Percentiles rank a stretch among this genome's conserved stretches.
Evolutionary conservation across 2,329 filamentous ascomycete species (phyloP).

Genomic region (Fusarium coffeatum): DNA sequence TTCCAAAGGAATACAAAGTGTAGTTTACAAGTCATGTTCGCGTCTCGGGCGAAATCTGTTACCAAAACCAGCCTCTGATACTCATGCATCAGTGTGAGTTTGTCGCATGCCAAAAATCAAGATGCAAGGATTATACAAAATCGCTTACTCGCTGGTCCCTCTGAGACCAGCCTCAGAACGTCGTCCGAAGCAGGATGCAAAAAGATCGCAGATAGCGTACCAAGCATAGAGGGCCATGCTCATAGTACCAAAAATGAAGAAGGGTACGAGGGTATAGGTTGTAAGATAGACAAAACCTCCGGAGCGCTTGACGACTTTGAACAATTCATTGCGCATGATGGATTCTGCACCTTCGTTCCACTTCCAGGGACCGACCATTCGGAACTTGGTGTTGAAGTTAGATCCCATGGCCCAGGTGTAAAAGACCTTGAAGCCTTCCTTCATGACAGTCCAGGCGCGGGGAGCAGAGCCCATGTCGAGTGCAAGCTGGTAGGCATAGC

Average conservation of each 20-base stretch:
- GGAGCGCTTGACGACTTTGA: conserved; percentile 51
- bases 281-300: conserved; percentile 53
- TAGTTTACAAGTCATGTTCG: not conserved
- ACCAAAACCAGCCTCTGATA: not conserved
- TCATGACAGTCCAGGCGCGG: conserved; percentile 50
- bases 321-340: conserved; percentile 59
- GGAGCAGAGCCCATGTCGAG: conserved; percentile 60
- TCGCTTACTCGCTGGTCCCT: not conserved
- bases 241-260: conserved; percentile 52
- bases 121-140: not conserved
- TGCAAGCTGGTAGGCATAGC: conserved; percentile 62
- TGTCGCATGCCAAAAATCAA: not conserved
- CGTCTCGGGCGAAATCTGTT: not conserved
- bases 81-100: not conserved
- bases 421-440: conserved; percentile 53
- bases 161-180: not conserved
- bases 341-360: conserved; percentile 50
- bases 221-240: conserved; percentile 47
- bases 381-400: conserved; percentile 63
- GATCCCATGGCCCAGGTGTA: conserved; percentile 61
- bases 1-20: not conserved
- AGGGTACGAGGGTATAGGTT: conserved; percentile 53
- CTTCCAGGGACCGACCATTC: conserved; percentile 59
- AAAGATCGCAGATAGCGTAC: conserved; percentile 20
- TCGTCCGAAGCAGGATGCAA: conserved; percentile 11